Base-by-base conservation (phyloP, 2,329 filamentous ascomycete genomes). In the Aspergillus intermedius region DNA sequence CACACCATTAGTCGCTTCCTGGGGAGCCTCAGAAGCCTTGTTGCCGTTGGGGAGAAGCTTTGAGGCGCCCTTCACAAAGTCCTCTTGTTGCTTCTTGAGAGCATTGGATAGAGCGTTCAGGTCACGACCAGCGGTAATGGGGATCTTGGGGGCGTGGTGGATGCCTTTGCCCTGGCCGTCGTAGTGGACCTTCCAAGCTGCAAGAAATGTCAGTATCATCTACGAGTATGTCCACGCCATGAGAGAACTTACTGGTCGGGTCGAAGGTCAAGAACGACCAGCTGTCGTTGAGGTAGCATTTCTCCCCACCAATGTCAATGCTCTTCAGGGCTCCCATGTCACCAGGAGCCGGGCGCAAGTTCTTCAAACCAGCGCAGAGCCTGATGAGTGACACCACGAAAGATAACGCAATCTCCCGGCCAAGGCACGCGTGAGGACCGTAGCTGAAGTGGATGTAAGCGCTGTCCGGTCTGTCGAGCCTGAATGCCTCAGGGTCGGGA, bases 391-490 rank as follows among this genome's bases (percentile, higher is more conserved):
- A 71, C 1, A 53, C 44, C 4, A 77, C 59, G 41, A 71, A 74
- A 0, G 69, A 60, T 10, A 71, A 62, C 0, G 71, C 67, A 1
- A 76, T 54, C 3, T 75, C 66, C 32, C 67, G 65, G 35, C 67
- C 71, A 1, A 76, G 25, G 49, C 76, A 78, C 23, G 73, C 67
- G 57, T 79, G 75, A 28, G 72, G 68, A 0, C 74, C 74, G 46
- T 70, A 70, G 54, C 73, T 73, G 50, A 72, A 77, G 17, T 74
- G 63, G 1, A 70, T 67, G 25, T 78, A 71, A 1, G 65, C 58
- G 3, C 64, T 64, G 3, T 55, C 56, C 49, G 71, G 65, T 48
- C 76, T 71, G 21, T 68, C 64, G 2, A 74, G 64, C 35, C 73
- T 65, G 52, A 79, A 77, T 47, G 66, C 62, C 34, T 63, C 55